Conservation (phyloP, 306 rosid species). For the Senna siamea region DNA sequence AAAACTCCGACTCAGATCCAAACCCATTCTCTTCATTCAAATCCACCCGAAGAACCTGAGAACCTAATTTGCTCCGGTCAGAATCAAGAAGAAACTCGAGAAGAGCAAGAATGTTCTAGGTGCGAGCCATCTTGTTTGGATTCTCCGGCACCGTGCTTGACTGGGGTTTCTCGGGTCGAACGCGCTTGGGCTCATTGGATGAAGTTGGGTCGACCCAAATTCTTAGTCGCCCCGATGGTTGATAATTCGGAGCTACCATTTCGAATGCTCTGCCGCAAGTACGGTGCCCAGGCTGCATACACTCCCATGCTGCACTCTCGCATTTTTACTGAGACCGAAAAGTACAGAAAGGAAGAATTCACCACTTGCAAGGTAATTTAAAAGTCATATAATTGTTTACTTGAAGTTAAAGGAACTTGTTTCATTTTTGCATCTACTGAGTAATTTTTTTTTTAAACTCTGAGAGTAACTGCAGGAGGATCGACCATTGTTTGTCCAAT, state of each 20-base stretch:
- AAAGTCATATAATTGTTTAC: not conserved
- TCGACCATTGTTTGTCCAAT: slow-evolving; percentile 89
- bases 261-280: slow-evolving; percentile 89
- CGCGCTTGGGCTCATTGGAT: slow-evolving; percentile 95
- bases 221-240: slow-evolving; percentile 94
- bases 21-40: slow-evolving; percentile 31
- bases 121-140: slow-evolving; percentile 9
- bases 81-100: slow-evolving; percentile 12
- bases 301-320: slow-evolving; percentile 61
- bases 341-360: slow-evolving; percentile 81
- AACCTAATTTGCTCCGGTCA: slow-evolving; percentile 49
- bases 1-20: slow-evolving; percentile 35
- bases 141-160: slow-evolving; percentile 43
- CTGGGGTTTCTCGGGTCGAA: slow-evolving; percentile 58
- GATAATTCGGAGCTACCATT: slow-evolving; percentile 95
- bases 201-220: slow-evolving; percentile 77
- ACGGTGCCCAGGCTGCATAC: slow-evolving; percentile 68
- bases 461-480: slow-evolving; percentile 51
- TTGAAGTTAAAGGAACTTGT: not conserved
- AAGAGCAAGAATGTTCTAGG: not conserved
- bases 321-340: slow-evolving; percentile 66
- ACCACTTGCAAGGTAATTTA: slow-evolving; percentile 70
- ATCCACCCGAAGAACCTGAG: slow-evolving; percentile 41
- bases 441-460: not conserved
- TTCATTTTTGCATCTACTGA: not conserved